Evolutionary conservation across 208 protist species (phyloP).

Genomic region (Trypanosomatidae sp.): DNA sequence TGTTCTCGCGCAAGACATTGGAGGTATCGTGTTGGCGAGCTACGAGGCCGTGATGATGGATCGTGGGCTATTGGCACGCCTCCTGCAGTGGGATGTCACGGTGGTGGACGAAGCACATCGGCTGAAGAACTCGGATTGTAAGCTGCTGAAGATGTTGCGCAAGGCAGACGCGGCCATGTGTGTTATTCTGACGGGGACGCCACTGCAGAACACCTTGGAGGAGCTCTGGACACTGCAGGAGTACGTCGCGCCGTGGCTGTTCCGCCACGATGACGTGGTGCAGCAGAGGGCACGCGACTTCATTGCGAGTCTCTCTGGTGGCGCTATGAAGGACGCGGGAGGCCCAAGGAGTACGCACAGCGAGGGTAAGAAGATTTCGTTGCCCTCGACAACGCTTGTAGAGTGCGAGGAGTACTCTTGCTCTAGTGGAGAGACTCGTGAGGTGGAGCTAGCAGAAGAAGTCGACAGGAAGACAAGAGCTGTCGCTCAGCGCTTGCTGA

Average conservation of each 20-base stretch:
- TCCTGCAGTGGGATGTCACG: constrained; percentile 46
- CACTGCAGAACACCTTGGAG: constrained; percentile 97
- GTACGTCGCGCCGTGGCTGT: constrained; percentile 96
- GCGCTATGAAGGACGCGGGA: too few species aligned
- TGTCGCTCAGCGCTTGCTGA: too few species aligned
- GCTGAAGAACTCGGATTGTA: constrained; percentile 92
- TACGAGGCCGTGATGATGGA: constrained; percentile 91
- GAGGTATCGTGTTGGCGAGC: constrained; percentile 92
- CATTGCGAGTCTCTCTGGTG: neutral
- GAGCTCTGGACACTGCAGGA: constrained; percentile 99
- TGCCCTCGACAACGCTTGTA: too few species aligned
- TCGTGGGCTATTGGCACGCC: constrained; percentile 20
- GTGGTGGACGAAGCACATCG: constrained; percentile 97
- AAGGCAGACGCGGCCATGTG: constrained; percentile 94
- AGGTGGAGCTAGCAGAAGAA: too few species aligned
- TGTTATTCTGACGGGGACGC: constrained; percentile 95
- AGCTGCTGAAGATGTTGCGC: constrained; percentile 77
- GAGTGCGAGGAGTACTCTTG: too few species aligned
- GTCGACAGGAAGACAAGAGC: too few species aligned
- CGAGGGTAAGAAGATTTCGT: too few species aligned
- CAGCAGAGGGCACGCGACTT: constrained; percentile 61
- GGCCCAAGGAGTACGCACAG: too few species aligned
- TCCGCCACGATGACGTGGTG: constrained; percentile 45
- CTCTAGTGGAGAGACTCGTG: too few species aligned
- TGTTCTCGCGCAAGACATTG: constrained; percentile 16